These are phyloP conservation scores for Candida montana DNA, from an alignment of 805 yeast species.

Conservation along the genomic window DNA sequence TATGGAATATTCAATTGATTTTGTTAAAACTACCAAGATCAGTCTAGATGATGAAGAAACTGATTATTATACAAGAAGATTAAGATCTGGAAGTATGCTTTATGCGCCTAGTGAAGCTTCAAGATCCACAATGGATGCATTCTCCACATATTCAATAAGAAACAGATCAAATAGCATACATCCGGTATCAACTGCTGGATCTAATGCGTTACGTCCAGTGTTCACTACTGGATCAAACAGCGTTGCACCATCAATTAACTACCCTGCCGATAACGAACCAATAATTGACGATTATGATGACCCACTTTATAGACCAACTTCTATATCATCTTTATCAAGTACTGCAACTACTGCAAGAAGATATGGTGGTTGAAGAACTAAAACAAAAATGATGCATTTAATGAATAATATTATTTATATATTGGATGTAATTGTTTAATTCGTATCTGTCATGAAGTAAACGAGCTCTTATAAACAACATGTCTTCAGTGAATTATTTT, in stretches of 20 bases:
- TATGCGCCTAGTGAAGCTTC: constrained; percentile 8
- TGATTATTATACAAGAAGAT: not conserved
- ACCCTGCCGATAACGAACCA: not conserved
- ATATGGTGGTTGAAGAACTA: constrained; percentile 1
- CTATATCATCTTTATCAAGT: constrained; percentile 8
- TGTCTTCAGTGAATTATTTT: constrained; percentile 17
- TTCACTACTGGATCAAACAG: not conserved
- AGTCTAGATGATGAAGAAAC: constrained; percentile 4
- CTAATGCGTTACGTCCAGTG: not conserved
- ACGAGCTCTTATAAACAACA: constrained; percentile 6
- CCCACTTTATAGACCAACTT: constrained; percentile 3
- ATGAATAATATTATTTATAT: not conserved
- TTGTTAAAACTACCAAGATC: constrained; percentile 23
- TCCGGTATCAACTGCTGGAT: not conserved
- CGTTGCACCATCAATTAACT: not conserved
- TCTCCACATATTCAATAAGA: constrained; percentile 6
- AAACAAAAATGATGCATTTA: not conserved
- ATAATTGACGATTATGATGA: not conserved
- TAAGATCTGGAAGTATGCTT: not conserved
- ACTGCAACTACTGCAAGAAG: constrained; percentile 16
- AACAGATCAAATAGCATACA: constrained; percentile 2
- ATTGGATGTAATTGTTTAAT: constrained; percentile 9
- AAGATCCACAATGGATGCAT: constrained; percentile 7
- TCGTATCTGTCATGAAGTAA: constrained; percentile 22
- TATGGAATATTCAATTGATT: constrained; percentile 39